phyloP scores from a whole-genome alignment of 2,329 filamentous ascomycete species.

The Neofusicoccum kwambonambiense region DNA sequence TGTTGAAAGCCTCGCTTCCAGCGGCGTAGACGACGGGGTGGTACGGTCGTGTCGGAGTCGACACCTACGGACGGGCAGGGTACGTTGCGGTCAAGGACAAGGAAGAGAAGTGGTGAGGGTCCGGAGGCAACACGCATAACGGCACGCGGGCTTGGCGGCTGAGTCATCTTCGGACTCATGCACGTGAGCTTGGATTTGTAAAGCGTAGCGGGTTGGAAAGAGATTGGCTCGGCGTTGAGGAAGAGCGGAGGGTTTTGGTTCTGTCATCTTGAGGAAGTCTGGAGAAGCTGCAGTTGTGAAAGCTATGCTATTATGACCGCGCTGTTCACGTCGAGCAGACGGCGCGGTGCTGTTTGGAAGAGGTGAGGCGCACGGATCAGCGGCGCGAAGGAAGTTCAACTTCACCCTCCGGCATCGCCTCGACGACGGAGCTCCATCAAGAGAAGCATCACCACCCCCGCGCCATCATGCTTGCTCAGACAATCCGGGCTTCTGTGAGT shows the following conservation, averaged over 20 bases:
- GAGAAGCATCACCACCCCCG: conserved; percentile 25
- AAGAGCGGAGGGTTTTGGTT: background rate
- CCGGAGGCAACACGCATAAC: background rate
- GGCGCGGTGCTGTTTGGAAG: background rate
- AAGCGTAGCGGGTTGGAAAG: background rate
- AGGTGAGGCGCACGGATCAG: background rate
- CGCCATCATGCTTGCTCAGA: conserved; percentile 58
- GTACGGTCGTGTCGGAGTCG: background rate
- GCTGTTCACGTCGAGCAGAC: background rate
- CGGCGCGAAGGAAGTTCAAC: conserved; percentile 17
- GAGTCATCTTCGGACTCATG: background rate
- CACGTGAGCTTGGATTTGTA: background rate
- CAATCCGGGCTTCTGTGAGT: conserved; percentile 61
- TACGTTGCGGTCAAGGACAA: conserved; percentile 6
- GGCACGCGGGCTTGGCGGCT: background rate
- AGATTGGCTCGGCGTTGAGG: background rate
- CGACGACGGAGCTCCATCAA: conserved; percentile 21
- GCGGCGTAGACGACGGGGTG: background rate
- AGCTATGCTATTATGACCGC: background rate
- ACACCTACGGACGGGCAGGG: too few relatives aligned
- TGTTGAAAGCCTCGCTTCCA: background rate
- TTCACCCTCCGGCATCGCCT: conserved; percentile 17
- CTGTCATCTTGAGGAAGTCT: background rate
- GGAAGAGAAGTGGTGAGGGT: conserved; percentile 4
- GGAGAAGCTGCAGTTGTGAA: background rate